A percentile compares a stretch with the other conserved stretches of the same genome.
Conservation (phyloP, 176 grass and related monocot species). For the Musa acuminata region DNA sequence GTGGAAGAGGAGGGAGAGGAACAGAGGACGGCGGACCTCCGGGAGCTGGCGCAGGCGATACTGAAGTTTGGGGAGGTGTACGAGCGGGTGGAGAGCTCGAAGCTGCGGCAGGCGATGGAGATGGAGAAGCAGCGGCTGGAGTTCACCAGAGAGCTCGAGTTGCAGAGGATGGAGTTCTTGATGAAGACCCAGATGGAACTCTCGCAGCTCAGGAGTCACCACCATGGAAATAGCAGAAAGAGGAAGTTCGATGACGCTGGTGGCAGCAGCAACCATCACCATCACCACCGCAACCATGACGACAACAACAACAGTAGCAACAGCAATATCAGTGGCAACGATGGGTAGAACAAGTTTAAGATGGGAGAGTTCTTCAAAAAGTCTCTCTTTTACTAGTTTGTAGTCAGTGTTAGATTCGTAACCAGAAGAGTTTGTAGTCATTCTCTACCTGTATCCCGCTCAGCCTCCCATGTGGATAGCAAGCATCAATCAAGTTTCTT, state of each 20-base stretch:
- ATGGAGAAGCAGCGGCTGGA: constrained; percentile 71
- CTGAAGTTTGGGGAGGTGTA: constrained; percentile 70
- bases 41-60: constrained; percentile 50
- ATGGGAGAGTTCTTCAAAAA: too few relatives aligned
- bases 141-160: constrained; percentile 64
- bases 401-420: not conserved
- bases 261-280: constrained; percentile 34
- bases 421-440: too few relatives aligned
- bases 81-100: constrained; percentile 59
- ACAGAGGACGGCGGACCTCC: constrained; percentile 19
- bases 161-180: constrained; percentile 76
- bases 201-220: constrained; percentile 36
- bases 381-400: not conserved
- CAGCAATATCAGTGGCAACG: constrained; percentile 7
- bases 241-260: constrained; percentile 26
- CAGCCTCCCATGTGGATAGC: too few relatives aligned
- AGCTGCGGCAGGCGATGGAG: constrained; percentile 58
- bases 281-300: not conserved
- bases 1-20: constrained; percentile 3
- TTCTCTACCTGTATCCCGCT: not conserved
- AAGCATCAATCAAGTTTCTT: too few relatives aligned
- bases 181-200: constrained; percentile 85
- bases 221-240: constrained; percentile 30
- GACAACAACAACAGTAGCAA: not conserved
- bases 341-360: not conserved